These are phyloP conservation scores for Geranomyces variabilis DNA, from an alignment of 192 early-diverging fungal species.

Conservation along the genomic window DNA sequence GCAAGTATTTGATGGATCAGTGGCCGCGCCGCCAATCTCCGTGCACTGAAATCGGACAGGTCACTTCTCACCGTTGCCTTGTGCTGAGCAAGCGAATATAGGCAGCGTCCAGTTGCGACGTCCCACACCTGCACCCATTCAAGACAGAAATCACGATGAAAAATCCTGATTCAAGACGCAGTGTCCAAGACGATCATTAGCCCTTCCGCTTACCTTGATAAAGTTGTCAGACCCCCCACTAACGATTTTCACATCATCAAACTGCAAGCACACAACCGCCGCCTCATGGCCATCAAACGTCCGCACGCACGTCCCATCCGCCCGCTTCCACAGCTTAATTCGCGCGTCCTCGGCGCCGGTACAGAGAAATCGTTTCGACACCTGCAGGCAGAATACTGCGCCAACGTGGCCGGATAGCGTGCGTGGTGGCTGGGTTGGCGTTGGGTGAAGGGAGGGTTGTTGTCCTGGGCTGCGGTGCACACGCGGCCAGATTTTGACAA, in stretches of 20 bases:
- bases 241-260: conserved; percentile 46
- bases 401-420: conserved; percentile 39
- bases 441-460: background rate
- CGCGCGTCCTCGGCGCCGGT: conserved; percentile 35
- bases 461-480: background rate
- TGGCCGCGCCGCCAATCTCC: background rate
- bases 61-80: conserved; percentile 34
- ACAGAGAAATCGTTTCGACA: conserved; percentile 10
- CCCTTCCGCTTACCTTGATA: conserved; percentile 41
- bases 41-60: background rate
- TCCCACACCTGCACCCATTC: conserved; percentile 44
- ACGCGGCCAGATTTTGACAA: conserved; percentile 42
- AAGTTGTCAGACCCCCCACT: conserved; percentile 49
- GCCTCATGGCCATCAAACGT: conserved; percentile 43
- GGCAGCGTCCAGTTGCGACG: conserved; percentile 36
- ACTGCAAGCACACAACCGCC: conserved; percentile 49
- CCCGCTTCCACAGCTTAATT: conserved; percentile 43
- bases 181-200: background rate
- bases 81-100: conserved; percentile 52
- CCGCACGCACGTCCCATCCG: conserved; percentile 9
- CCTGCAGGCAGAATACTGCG: conserved; percentile 45
- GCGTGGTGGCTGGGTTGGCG: background rate
- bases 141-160: no score
- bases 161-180: background rate
- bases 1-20: no score